Percentiles rank a stretch among this genome's conserved stretches.
Evolutionary conservation across 768 basidiomycete genomes (phyloP).

Genomic region (Suillus brevipes): DNA sequence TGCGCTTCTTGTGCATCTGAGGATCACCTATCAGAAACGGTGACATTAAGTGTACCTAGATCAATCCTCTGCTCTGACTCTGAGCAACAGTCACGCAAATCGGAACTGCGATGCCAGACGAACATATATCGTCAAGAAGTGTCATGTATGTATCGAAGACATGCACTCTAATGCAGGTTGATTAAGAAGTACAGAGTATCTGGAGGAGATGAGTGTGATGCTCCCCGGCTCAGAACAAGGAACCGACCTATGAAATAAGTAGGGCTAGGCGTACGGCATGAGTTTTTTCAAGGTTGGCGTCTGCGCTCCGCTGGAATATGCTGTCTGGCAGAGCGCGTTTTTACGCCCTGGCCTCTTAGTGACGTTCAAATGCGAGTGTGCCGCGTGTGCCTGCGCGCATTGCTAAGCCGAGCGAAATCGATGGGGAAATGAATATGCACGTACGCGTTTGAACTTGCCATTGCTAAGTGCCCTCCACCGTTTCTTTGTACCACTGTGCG

Average conservation of each 20-base stretch:
- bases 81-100: not conserved
- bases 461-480: slow-evolving; percentile 73
- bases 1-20: not conserved
- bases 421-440: slow-evolving; percentile 23
- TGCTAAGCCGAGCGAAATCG: not conserved
- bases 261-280: slow-evolving; percentile 62
- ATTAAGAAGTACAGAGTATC: not conserved
- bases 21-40: not conserved
- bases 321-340: slow-evolving; percentile 63
- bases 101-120: not conserved
- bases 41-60: not conserved
- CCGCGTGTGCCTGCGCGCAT: slow-evolving; percentile 60
- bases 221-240: not conserved
- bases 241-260: slow-evolving; percentile 18
- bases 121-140: not conserved
- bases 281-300: slow-evolving; percentile 68
- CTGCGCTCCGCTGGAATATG: slow-evolving; percentile 66
- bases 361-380: slow-evolving; percentile 71
- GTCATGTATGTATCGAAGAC: not conserved
- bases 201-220: not conserved
- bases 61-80: not conserved
- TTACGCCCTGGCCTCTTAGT: slow-evolving; percentile 64
- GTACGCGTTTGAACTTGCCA: slow-evolving; percentile 73
- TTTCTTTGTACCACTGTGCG: slow-evolving; percentile 81
- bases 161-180: not conserved